phyloP scores from a whole-genome alignment of 2,329 filamentous ascomycete species.

The Sphaerulina populicola region DNA sequence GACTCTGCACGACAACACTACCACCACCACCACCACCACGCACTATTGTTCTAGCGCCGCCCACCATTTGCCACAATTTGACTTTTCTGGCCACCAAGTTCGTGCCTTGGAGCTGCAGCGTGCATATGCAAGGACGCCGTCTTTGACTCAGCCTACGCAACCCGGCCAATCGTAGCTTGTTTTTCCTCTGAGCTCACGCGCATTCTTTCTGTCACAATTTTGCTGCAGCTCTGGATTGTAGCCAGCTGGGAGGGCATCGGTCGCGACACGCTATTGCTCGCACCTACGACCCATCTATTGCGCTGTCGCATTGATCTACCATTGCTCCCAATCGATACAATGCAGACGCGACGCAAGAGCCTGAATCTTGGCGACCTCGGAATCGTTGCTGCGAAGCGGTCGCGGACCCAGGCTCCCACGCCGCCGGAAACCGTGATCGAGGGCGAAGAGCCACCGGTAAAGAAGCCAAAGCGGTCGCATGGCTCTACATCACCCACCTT shows the following conservation, averaged over 20 bases:
- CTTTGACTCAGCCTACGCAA: conserved; percentile 7
- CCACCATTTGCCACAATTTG: neutral
- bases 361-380: conserved; percentile 86
- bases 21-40: neutral
- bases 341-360: conserved; percentile 95
- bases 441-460: conserved; percentile 49
- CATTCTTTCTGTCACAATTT: conserved; percentile 6
- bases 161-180: conserved; percentile 11
- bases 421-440: conserved; percentile 56
- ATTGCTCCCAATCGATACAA: conserved; percentile 35
- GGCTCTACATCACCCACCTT: conserved; percentile 36
- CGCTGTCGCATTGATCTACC: conserved; percentile 5
- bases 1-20: neutral
- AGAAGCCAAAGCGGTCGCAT: conserved; percentile 68
- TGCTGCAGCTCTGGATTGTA: conserved; percentile 4
- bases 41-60: neutral
- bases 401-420: conserved; percentile 40
- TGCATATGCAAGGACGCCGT: conserved; percentile 6
- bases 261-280: conserved; percentile 1
- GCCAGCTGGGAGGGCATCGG: conserved; percentile 1
- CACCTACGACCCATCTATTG: neutral
- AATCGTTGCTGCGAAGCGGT: conserved; percentile 64
- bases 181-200: neutral
- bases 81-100: neutral
- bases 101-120: conserved; percentile 11